Evolutionary conservation across 1,139 yeast species (phyloP), one percentile per base, ranked within the genome.

Genomic region (Candida sanyaensis): DNA sequence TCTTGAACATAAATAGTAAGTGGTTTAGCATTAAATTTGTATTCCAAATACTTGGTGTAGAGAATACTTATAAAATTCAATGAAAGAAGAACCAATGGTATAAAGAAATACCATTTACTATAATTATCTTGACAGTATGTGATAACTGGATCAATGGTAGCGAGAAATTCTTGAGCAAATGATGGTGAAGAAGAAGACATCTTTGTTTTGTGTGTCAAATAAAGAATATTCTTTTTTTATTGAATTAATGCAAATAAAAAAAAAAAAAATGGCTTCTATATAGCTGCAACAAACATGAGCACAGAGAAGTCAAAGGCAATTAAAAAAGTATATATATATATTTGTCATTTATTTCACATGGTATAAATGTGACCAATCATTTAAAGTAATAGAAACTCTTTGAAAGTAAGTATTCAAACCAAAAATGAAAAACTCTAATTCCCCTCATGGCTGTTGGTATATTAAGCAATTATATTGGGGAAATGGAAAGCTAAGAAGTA

Each of bases 21-120:
- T 8, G 59, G 57, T 37, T 59, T 55, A 33, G 64, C 61, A 0
- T 68, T 68, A 23, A 58, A 44, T 37, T 57, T 63, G 37, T 47
- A 53, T 40, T 36, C 47, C 24, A 54, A 44, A 23, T 45, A 46
- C 42, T 33, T 43, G 13, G 44, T 39, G 27, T 50, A 37, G 6
- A 53, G 5, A 5, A 13, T 8, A 5, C 31, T 27, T 10, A 44
- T 28, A 10, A 56, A 11, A 5, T 36, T 39, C 39, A 54, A 55
- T 2, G 47, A 44, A n/a, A 53, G 41, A 7, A 55, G 6, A 7
- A 37, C 42, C 31, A 41, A 12, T 30, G 54, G 50, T 17, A 47
- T 7, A 3, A 50, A 12, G 24, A 47, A 37, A 38, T 46, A 53
- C 53, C 52, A 53, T 43, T 48, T 53, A 13, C 51, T 50, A 17